Evolutionary conservation across 176 grass and related monocot genomes (phyloP).

Genomic region (Eleusine indica): DNA sequence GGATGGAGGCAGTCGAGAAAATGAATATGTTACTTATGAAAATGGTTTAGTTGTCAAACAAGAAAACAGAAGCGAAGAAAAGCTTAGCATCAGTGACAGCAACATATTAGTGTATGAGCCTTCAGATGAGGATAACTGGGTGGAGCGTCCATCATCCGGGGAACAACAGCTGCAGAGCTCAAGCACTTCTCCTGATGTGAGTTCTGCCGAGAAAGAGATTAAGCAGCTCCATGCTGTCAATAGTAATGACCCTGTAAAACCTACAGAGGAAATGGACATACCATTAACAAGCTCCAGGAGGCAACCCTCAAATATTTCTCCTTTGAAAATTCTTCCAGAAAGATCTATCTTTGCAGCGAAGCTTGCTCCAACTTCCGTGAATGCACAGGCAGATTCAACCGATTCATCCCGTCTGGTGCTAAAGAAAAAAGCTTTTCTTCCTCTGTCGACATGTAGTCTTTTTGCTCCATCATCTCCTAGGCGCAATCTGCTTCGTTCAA

Average conservation of each 20-base stretch:
- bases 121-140: slow-evolving; percentile 21
- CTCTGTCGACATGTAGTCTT: slow-evolving; percentile 22
- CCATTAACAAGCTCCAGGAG: slow-evolving; percentile 22
- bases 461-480: slow-evolving; percentile 38
- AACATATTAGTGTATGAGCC: slow-evolving; percentile 19
- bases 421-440: slow-evolving; percentile 51
- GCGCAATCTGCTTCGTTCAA: slow-evolving; percentile 37
- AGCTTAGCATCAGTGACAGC: slow-evolving; percentile 5
- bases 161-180: slow-evolving; percentile 17
- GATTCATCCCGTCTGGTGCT: slow-evolving; percentile 30
- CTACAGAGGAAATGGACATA: slow-evolving; percentile 20
- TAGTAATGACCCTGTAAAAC: slow-evolving; percentile 27
- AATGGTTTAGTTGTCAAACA: slow-evolving; percentile 26
- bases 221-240: slow-evolving; percentile 15
- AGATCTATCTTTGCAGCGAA: slow-evolving; percentile 30
- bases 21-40: slow-evolving; percentile 38
- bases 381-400: slow-evolving; percentile 25
- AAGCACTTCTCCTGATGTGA: slow-evolving; percentile 20
- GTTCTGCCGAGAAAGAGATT: slow-evolving; percentile 25
- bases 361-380: slow-evolving; percentile 1
- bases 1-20: slow-evolving; percentile 12
- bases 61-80: slow-evolving; percentile 16
- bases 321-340: slow-evolving; percentile 30
- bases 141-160: slow-evolving; percentile 26
- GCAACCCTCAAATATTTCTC: slow-evolving; percentile 35